Base-by-base conservation (phyloP, 2,329 filamentous ascomycete species). In the Penicillium fuscoglaucum region DNA sequence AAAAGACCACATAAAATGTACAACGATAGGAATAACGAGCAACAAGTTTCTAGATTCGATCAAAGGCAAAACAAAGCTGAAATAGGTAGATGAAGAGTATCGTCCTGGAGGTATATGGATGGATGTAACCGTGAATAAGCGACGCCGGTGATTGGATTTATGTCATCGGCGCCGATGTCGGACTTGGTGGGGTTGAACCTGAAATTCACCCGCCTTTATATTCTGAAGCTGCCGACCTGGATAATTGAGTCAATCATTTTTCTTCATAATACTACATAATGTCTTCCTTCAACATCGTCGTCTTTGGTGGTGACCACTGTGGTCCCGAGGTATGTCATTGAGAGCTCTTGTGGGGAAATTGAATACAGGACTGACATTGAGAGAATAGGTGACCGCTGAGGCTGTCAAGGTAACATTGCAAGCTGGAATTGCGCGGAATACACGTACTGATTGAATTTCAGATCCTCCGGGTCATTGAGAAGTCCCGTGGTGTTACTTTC, bases 231-330 rank as follows among this genome's bases (percentile, higher is more conserved):
- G 40, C 52, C 15, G 4, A 26, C 59, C 50, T 49, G 35, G 46
- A 58, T 15, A 64, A 61, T 62, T 60, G 58, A 66, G 57, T 49
- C 58, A 65, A 47, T 52, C 41, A 49, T 52, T 49, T 19, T 53
- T 51, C 40, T 33, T 43, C 44, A 28, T 48, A 21, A 10, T 41
- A 29, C 26, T 59, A 37, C 62, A 82, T 68, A 58, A 91, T 91
- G 89, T 77, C 87, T 66, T 82, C 84, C 51, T 87, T 86, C 74
- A 91, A 91, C 65, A 89, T 93, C 73, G 90, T 93, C 61, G 89
- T 93, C 58, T 90, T 93, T 74, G 89, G 78, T 52, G 90, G 90
- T 71, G 91, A 96, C 80, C 90, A 95, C 77, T 91, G 88, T 71
- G 90, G 91, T 74, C 91, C 91, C 1, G 90, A 96, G 86, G 90